Conservation (phyloP, 768 basidiomycete genomes). For the Kwoniella mangroviensis region DNA sequence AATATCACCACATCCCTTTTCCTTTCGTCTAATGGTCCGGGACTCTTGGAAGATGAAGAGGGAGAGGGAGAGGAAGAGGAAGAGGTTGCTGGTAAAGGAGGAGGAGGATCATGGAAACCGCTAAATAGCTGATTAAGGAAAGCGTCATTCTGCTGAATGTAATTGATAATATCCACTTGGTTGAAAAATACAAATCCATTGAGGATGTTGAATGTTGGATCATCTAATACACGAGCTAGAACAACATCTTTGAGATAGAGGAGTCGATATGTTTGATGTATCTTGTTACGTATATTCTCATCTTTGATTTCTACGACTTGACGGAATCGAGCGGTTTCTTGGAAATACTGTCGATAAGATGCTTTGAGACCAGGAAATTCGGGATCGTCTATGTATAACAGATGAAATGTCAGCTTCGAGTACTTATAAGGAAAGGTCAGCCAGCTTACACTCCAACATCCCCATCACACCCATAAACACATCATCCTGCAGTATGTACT, state of each 20-base stretch:
- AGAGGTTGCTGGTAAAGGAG: background rate
- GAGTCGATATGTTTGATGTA: constrained; percentile 95
- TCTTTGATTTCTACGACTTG: constrained; percentile 86
- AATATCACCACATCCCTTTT: constrained; percentile 77
- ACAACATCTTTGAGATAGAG: constrained; percentile 99
- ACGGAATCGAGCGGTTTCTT: constrained; percentile 79
- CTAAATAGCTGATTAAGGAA: constrained; percentile 79
- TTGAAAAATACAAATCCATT: constrained; percentile 98
- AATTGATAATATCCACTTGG: constrained; percentile 94
- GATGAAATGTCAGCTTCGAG: background rate
- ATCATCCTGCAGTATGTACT: constrained; percentile 91
- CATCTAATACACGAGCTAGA: constrained; percentile 89
- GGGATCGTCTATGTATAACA: constrained; percentile 74
- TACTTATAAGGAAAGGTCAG: background rate
- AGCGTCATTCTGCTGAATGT: constrained; percentile 75
- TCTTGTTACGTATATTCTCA: constrained; percentile 74
- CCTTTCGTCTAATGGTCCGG: constrained; percentile 64
- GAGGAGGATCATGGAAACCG: constrained; percentile 35
- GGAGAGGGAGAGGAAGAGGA: background rate
- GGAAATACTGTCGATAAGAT: constrained; percentile 91
- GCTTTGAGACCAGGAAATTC: constrained; percentile 97
- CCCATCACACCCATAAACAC: constrained; percentile 90
- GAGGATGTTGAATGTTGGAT: constrained; percentile 94
- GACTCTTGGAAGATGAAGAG: background rate
- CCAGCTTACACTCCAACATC: constrained; percentile 87